Conservation (phyloP, 2,329 filamentous ascomycete species). For the Sarocladium oryzae region DNA sequence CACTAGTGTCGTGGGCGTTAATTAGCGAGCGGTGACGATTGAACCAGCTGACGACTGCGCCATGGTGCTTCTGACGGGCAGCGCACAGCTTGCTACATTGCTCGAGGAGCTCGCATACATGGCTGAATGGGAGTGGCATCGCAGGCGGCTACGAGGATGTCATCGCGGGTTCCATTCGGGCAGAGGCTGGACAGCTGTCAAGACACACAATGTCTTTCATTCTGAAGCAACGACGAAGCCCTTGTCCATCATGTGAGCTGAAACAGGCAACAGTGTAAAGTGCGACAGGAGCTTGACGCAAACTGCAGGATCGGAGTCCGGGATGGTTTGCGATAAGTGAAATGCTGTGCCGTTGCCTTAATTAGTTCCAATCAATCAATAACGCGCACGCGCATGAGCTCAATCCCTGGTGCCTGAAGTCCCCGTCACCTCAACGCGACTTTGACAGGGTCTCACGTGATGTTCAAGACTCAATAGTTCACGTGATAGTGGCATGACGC, state of each 20-base stretch:
- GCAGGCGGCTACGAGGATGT: background rate
- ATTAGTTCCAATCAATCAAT: background rate
- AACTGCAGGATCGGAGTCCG: no score
- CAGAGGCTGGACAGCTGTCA: background rate
- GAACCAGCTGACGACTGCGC: constrained; percentile 62
- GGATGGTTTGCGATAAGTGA: no score
- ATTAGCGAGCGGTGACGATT: constrained; percentile 51
- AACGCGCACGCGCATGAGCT: background rate
- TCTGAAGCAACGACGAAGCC: background rate
- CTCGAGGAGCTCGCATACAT: constrained; percentile 69
- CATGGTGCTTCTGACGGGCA: constrained; percentile 24
- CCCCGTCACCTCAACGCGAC: background rate
- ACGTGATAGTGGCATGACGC: constrained; percentile 3
- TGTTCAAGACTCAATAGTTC: background rate
- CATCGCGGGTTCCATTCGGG: background rate
- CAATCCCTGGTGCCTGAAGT: background rate
- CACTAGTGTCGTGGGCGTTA: constrained; percentile 47
- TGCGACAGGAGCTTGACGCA: no score
- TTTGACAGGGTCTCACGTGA: constrained; percentile 2
- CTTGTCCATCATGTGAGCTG: background rate
- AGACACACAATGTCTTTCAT: no score
- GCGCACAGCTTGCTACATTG: constrained; percentile 46
- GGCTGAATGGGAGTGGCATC: constrained; percentile 55
- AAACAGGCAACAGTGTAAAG: constrained; percentile 4
- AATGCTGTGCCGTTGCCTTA: background rate